These are phyloP conservation scores for Linnemannia elongata DNA, from an alignment of 192 early-diverging fungal species.

Conservation along the genomic window DNA sequence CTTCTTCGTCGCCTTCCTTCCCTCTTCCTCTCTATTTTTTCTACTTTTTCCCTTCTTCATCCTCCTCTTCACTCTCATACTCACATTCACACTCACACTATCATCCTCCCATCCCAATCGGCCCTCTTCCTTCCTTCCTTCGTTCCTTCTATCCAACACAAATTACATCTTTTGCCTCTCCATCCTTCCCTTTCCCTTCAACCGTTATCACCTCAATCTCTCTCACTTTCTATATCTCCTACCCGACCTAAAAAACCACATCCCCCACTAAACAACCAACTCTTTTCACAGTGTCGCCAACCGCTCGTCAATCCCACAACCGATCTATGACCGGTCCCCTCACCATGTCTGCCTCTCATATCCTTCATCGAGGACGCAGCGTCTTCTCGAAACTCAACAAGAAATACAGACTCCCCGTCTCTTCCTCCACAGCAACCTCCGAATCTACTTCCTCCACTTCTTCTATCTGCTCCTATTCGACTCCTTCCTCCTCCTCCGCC, in stretches of 20 bases:
- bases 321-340: constrained; percentile 9
- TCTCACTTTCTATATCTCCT: not conserved
- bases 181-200: not conserved
- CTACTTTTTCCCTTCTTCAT: constrained; percentile 8
- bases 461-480: constrained; percentile 40
- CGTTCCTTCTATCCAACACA: not conserved
- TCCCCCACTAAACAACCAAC: not conserved
- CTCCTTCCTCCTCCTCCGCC: constrained; percentile 22
- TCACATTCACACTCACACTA: not conserved
- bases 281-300: not conserved
- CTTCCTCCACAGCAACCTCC: constrained; percentile 25
- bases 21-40: constrained; percentile 6
- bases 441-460: constrained; percentile 29
- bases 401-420: constrained; percentile 38
- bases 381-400: constrained; percentile 59
- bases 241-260: constrained; percentile 2
- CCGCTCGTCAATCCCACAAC: not conserved
- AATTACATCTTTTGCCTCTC: too few species aligned
- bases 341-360: constrained; percentile 48
- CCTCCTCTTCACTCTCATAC: not conserved
- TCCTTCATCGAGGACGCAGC: constrained; percentile 52
- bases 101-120: not conserved
- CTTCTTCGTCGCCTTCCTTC: not conserved
- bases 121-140: constrained; percentile 2
- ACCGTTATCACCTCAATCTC: not conserved